Evolutionary conservation across 495 filamentous ascomycete species (phyloP).

Genomic region (Podospora fimiseda): DNA sequence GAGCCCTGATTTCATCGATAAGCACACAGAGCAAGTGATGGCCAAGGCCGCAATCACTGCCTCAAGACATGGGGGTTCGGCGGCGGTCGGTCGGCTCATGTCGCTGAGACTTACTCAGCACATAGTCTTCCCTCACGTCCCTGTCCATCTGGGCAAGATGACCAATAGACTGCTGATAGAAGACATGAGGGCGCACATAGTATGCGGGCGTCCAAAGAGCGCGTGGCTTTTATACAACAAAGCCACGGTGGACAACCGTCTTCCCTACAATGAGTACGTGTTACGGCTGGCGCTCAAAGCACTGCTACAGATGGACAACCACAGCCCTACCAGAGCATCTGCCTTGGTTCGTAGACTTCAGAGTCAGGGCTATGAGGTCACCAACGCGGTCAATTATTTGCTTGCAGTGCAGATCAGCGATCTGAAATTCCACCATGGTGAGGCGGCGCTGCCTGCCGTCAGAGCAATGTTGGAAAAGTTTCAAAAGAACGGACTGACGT

Average conservation of each 20-base stretch:
- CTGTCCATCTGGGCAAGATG: conserved; percentile 19
- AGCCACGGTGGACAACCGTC: conserved; percentile 19
- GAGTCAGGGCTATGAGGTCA: conserved; percentile 28
- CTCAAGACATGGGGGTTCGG: conserved; percentile 9
- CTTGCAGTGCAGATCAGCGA: conserved; percentile 18
- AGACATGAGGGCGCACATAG: conserved; percentile 33
- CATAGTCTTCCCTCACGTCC: conserved; percentile 9
- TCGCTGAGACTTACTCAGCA: conserved; percentile 18
- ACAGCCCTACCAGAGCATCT: conserved; percentile 18
- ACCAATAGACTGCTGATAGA: conserved; percentile 24
- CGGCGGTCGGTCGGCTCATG: conserved; percentile 16
- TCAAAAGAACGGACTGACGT: conserved; percentile 11
- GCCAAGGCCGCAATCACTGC: conserved; percentile 25
- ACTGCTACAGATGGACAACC: conserved; percentile 18
- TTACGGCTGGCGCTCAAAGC: conserved; percentile 38
- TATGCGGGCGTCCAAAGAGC: conserved; percentile 8
- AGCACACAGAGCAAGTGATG: conserved; percentile 34
- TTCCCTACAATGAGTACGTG: conserved; percentile 26
- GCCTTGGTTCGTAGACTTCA: conserved; percentile 29
- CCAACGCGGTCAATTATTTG: conserved; percentile 26
- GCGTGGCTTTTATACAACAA: conserved; percentile 34
- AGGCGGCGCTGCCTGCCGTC: background rate
- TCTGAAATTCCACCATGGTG: background rate
- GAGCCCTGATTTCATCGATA: conserved; percentile 25
- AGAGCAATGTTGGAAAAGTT: conserved; percentile 12